These are phyloP conservation scores for Aspergillus leporis DNA, from an alignment of 495 filamentous ascomycete genomes.

Conservation along the genomic window DNA sequence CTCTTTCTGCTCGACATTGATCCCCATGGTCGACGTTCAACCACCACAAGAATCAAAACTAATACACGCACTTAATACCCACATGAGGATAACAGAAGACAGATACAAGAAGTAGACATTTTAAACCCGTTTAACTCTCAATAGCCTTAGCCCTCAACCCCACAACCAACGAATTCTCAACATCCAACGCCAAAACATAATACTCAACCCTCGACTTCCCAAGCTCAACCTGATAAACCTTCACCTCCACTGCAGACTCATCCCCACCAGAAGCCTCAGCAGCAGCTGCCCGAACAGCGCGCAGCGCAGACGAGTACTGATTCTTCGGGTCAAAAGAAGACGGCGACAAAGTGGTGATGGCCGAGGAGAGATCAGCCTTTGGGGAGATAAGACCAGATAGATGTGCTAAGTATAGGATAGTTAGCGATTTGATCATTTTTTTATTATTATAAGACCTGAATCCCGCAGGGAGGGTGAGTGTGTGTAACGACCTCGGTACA, in stretches of 20 bases:
- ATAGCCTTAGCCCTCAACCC: constrained; percentile 74
- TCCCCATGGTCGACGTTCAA: neutral
- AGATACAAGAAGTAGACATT: no score
- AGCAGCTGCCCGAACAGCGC: constrained; percentile 37
- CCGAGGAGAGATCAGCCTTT: constrained; percentile 28
- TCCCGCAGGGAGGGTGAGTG: no score
- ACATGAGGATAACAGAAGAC: no score
- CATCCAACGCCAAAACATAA: constrained; percentile 67
- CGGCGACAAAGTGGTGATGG: constrained; percentile 36
- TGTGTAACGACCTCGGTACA: neutral
- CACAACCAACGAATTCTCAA: constrained; percentile 57
- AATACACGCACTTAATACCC: no score
- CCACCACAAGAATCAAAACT: neutral
- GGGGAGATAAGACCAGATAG: constrained; percentile 43
- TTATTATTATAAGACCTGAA: no score
- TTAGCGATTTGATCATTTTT: neutral
- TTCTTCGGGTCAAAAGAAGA: constrained; percentile 45
- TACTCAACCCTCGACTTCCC: constrained; percentile 70
- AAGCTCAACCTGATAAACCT: constrained; percentile 67
- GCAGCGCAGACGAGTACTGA: constrained; percentile 32
- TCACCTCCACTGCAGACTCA: constrained; percentile 60
- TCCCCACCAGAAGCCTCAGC: constrained; percentile 25
- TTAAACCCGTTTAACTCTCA: no score
- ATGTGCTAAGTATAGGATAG: constrained; percentile 27
- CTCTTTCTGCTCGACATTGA: no score